phyloP scores from a whole-genome alignment of 2,329 filamentous ascomycete species.

The Eutypella sp. region DNA sequence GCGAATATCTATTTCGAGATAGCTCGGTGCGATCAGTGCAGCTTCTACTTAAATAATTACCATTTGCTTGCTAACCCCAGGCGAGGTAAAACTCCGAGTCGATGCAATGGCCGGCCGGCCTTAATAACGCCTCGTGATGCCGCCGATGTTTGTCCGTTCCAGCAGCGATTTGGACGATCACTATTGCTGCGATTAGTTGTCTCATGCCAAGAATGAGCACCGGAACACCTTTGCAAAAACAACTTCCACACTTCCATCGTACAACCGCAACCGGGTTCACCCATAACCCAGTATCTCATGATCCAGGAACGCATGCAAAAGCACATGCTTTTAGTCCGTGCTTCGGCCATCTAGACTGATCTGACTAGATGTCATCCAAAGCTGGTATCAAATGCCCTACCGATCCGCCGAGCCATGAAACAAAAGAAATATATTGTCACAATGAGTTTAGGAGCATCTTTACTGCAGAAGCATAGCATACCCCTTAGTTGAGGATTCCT shows the following conservation, averaged over 20 bases:
- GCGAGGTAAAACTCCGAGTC: background rate
- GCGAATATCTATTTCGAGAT: background rate
- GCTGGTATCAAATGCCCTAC: conserved; percentile 27
- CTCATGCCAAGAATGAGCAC: conserved; percentile 5
- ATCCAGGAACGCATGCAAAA: conserved; percentile 34
- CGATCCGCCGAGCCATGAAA: conserved; percentile 17
- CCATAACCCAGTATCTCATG: conserved; percentile 26
- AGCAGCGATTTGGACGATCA: background rate
- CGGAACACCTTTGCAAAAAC: conserved; percentile 24
- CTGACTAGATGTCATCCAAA: conserved; percentile 27
- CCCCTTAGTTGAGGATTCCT: conserved; percentile 51
- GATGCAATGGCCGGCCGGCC: background rate
- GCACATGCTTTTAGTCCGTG: conserved; percentile 35
- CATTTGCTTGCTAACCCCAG: background rate
- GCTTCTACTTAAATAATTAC: background rate
- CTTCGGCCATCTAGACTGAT: conserved; percentile 29
- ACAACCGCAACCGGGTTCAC: conserved; percentile 24
- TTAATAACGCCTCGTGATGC: background rate
- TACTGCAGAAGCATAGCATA: conserved; percentile 6
- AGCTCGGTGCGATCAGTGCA: background rate
- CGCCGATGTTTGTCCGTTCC: background rate
- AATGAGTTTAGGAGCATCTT: conserved; percentile 15
- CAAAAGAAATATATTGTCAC: conserved; percentile 31
- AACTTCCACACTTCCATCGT: conserved; percentile 23
- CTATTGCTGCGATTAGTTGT: background rate